A percentile compares a stretch with the other conserved stretches of the same genome.
phyloP scores from a whole-genome alignment of 768 basidiomycete genomes.

The Naganishia randhawae region DNA sequence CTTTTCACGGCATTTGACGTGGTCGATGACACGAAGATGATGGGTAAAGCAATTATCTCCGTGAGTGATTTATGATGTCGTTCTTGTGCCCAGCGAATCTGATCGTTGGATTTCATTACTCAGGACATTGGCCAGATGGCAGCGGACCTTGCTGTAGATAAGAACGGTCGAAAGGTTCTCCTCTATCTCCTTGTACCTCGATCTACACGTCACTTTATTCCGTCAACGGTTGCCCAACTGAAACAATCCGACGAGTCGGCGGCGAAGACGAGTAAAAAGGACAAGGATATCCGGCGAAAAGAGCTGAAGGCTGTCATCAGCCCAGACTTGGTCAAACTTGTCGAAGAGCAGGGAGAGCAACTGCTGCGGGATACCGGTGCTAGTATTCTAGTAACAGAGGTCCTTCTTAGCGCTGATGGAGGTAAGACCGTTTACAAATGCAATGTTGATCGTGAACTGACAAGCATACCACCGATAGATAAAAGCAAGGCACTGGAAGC shows the following conservation, averaged over 20 bases:
- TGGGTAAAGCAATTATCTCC: constrained; percentile 70
- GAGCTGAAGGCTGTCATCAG: constrained; percentile 75
- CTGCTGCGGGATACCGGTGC: constrained; percentile 73
- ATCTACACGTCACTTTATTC: constrained; percentile 79
- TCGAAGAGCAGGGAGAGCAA: constrained; percentile 61
- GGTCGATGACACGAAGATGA: constrained; percentile 88
- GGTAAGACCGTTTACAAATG: constrained; percentile 57
- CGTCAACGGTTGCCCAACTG: constrained; percentile 67
- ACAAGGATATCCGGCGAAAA: constrained; percentile 58
- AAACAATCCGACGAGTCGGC: constrained; percentile 69
- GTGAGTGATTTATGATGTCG: constrained; percentile 24
- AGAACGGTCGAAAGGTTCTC: constrained; percentile 68
- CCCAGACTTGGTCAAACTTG: constrained; percentile 66
- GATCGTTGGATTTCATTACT: neutral
- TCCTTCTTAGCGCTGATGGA: constrained; percentile 79
- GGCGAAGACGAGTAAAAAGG: constrained; percentile 80
- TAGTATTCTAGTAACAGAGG: constrained; percentile 70
- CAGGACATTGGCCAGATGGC: constrained; percentile 62
- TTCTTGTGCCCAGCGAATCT: neutral
- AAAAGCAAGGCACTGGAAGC: constrained; percentile 63
- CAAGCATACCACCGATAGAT: constrained; percentile 55
- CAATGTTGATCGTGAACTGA: neutral
- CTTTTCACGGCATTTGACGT: constrained; percentile 85
- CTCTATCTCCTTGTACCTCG: constrained; percentile 80
- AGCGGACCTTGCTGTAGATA: constrained; percentile 59